phyloP scores from a whole-genome alignment of 108 stramenopile genomes.

The Cyclotella baltica region DNA sequence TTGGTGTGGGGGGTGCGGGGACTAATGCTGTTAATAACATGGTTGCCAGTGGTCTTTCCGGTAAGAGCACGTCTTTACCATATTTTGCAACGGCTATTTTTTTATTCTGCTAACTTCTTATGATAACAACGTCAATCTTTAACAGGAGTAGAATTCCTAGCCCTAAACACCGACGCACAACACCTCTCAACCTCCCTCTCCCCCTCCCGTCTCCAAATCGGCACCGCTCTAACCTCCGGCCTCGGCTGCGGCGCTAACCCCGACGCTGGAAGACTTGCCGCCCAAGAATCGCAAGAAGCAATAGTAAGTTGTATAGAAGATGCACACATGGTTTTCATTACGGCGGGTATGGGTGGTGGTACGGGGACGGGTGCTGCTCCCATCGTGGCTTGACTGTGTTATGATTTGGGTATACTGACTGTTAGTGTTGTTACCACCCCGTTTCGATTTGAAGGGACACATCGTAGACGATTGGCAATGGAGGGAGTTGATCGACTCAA shows the following conservation, averaged over 20 bases:
- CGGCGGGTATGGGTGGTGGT: conserved; percentile 86
- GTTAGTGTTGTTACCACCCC: conserved; percentile 92
- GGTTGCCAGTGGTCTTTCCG: conserved; percentile 59
- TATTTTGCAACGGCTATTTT: not conserved
- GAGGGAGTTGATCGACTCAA: conserved; percentile 64
- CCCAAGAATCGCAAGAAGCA: conserved; percentile 73
- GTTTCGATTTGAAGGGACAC: conserved; percentile 84
- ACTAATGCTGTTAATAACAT: conserved; percentile 75
- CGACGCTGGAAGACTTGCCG: conserved; percentile 76
- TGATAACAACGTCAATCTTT: not conserved
- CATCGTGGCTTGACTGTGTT: conserved; percentile 80
- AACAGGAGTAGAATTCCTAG: conserved; percentile 78
- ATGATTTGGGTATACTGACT: conserved; percentile 76
- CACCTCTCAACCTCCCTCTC: conserved; percentile 57
- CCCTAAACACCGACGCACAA: conserved; percentile 88
- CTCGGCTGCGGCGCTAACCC: conserved; percentile 86
- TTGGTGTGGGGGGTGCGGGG: conserved; percentile 68
- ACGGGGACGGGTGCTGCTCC: conserved; percentile 88
- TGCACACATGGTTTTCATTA: conserved; percentile 86
- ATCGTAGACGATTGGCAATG: conserved; percentile 69
- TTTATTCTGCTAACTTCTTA: not conserved
- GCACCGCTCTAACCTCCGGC: conserved; percentile 72
- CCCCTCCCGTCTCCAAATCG: conserved; percentile 62
- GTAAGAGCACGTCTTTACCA: conserved; percentile 14
- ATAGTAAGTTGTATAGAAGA: conserved; percentile 60